Conservation (phyloP, 352 stramenopile genomes). For the Phytophthora ramorum region DNA sequence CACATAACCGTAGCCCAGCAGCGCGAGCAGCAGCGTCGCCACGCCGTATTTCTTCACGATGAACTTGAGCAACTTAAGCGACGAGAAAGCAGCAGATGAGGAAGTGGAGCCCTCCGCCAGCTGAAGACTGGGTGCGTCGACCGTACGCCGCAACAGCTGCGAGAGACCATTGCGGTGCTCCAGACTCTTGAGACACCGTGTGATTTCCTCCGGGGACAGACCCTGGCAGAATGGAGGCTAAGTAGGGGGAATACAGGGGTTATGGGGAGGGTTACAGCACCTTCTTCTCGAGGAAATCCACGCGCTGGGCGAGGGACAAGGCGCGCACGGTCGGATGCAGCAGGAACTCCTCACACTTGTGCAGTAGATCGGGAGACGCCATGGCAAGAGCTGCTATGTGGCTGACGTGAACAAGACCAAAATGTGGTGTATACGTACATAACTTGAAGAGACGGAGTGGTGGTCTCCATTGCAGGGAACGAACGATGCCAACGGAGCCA, state of each 20-base stretch:
- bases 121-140: background rate
- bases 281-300: constrained; percentile 82
- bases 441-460: constrained; percentile 3
- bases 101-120: background rate
- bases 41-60: constrained; percentile 47
- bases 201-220: constrained; percentile 72
- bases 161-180: constrained; percentile 66
- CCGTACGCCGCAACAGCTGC: constrained; percentile 30
- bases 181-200: constrained; percentile 60
- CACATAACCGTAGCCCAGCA: constrained; percentile 44
- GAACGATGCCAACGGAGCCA: background rate
- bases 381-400: constrained; percentile 23
- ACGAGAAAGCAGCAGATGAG: constrained; percentile 16
- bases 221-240: constrained; percentile 27
- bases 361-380: constrained; percentile 45
- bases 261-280: constrained; percentile 7
- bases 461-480: background rate
- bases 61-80: constrained; percentile 24
- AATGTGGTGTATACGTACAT: constrained; percentile 2
- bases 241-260: background rate
- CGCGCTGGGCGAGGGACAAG: constrained; percentile 71
- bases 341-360: constrained; percentile 74
- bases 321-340: constrained; percentile 67
- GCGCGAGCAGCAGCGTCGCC: constrained; percentile 34
- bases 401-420: constrained; percentile 21